These are phyloP conservation scores for Fusarium staphyleae DNA, from an alignment of 2,329 filamentous ascomycete species.

Conservation along the genomic window DNA sequence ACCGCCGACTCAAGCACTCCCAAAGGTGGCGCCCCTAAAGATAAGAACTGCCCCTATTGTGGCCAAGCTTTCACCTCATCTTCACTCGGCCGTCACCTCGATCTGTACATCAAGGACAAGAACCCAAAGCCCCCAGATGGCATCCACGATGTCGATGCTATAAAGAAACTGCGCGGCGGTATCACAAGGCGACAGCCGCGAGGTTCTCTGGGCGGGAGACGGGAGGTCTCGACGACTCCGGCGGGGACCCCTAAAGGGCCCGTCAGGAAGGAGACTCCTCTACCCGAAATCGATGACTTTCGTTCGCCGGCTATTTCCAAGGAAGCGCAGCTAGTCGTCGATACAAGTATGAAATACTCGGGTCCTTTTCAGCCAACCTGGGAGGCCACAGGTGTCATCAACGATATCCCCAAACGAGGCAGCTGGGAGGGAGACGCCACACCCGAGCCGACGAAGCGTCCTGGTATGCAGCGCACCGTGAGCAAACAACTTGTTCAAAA, in stretches of 20 bases:
- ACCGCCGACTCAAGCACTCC: slow-evolving; percentile 50
- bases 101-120: slow-evolving; percentile 92
- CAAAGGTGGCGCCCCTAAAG: slow-evolving; percentile 67
- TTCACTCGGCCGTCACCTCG: slow-evolving; percentile 89
- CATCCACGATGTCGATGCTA: slow-evolving; percentile 88
- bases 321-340: slow-evolving; percentile 52
- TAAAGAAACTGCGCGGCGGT: slow-evolving; percentile 79
- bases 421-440: slow-evolving; percentile 45
- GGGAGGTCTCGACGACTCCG: slow-evolving; percentile 65
- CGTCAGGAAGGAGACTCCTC: slow-evolving; percentile 49
- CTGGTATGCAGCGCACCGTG: slow-evolving; percentile 50
- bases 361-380: slow-evolving; percentile 67
- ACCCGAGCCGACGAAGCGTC: slow-evolving; percentile 47
- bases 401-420: slow-evolving; percentile 65
- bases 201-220: slow-evolving; percentile 64
- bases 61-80: slow-evolving; percentile 91
- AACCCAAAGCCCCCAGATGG: slow-evolving; percentile 89
- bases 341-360: slow-evolving; percentile 60
- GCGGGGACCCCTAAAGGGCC: slow-evolving; percentile 56
- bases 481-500: slow-evolving; percentile 64
- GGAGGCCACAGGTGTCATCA: slow-evolving; percentile 81
- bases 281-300: slow-evolving; percentile 49
- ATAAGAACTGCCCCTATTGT: slow-evolving; percentile 89
- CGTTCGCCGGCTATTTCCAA: slow-evolving; percentile 51
- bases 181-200: slow-evolving; percentile 88